phyloP scores from a whole-genome alignment of 2,329 filamentous ascomycete species.

The Claviceps digitariae region DNA sequence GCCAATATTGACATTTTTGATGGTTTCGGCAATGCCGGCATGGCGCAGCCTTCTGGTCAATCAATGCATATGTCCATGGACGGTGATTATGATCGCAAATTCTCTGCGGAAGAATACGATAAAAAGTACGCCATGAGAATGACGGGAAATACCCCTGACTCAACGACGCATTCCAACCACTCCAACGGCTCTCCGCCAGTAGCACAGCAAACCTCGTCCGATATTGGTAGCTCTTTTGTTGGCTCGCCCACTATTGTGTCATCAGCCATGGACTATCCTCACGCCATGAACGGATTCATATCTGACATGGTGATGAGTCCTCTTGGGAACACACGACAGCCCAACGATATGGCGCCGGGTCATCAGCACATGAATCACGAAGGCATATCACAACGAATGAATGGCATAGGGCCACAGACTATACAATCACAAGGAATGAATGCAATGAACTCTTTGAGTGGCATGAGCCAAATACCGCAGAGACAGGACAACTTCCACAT shows the following conservation, averaged over 20 bases:
- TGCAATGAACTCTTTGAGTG: constrained; percentile 17
- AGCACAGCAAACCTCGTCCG: constrained; percentile 13
- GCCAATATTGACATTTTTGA: constrained; percentile 50
- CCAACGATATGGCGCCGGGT: constrained; percentile 12
- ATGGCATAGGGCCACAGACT: constrained; percentile 10
- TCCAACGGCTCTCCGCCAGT: constrained; percentile 17
- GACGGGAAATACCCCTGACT: constrained; percentile 21
- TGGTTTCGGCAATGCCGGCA: constrained; percentile 49
- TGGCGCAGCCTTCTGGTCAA: constrained; percentile 36
- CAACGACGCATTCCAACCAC: constrained; percentile 16
- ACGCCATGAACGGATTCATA: constrained; percentile 33
- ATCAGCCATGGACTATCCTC: constrained; percentile 35
- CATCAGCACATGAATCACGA: constrained; percentile 19
- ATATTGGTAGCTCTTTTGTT: constrained; percentile 36
- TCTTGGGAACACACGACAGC: constrained; percentile 20
- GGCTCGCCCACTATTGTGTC: constrained; percentile 42
- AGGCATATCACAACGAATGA: constrained; percentile 15
- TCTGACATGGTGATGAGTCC: constrained; percentile 41
- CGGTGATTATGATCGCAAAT: constrained; percentile 33
- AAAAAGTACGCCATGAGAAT: constrained; percentile 24
- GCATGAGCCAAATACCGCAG: constrained; percentile 14
- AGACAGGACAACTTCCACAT: constrained; percentile 22
- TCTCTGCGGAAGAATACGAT: constrained; percentile 28
- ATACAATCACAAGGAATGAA: constrained; percentile 16
- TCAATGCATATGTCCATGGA: constrained; percentile 30